phyloP scores from a whole-genome alignment of 176 grass and related monocot genomes.

The Typha latifolia region DNA sequence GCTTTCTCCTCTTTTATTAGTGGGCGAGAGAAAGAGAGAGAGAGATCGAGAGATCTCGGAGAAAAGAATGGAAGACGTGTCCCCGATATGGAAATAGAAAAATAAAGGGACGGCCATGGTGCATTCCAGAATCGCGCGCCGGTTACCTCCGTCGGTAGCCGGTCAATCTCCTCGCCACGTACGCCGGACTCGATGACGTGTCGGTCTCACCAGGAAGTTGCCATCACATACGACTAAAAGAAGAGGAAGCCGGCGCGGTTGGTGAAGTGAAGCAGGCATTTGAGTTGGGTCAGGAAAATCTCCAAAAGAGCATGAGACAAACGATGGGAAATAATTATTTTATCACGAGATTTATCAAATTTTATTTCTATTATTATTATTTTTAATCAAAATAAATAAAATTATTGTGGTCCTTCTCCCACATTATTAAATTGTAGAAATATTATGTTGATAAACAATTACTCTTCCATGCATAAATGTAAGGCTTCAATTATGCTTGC shows the following conservation, averaged over 20 bases:
- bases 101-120: background rate
- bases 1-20: background rate
- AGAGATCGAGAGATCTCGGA: background rate
- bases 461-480: too few species aligned
- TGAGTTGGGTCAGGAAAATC: too few species aligned
- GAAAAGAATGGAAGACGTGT: background rate
- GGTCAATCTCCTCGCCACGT: conserved; percentile 10
- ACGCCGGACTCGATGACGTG: conserved; percentile 12
- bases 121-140: background rate
- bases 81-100: background rate
- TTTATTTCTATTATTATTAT: too few species aligned
- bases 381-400: too few species aligned
- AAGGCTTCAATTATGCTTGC: too few species aligned
- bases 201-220: conserved; percentile 8
- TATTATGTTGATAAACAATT: too few species aligned
- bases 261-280: background rate
- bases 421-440: too few species aligned
- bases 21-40: background rate
- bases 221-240: background rate
- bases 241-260: background rate
- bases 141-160: conserved; percentile 27
- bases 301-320: too few species aligned
- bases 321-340: too few species aligned
- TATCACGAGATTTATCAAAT: too few species aligned
- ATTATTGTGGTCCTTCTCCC: too few species aligned